phyloP scores from a whole-genome alignment of 768 basidiomycete genomes.

The Leccinum aurantiacum region DNA sequence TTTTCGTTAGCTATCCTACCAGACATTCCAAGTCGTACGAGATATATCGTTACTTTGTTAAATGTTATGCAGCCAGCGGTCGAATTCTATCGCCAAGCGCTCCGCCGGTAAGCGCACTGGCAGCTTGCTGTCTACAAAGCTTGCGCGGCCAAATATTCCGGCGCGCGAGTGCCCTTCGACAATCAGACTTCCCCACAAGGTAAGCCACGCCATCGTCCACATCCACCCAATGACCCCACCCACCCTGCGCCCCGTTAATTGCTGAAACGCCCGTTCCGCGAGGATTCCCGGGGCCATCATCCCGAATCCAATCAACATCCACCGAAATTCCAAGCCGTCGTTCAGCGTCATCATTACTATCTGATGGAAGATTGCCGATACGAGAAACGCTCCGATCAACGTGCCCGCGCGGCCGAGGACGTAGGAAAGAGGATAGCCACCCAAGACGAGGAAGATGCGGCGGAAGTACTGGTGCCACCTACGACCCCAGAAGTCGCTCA shows the following conservation, averaged over 20 bases:
- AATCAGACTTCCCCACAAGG: slow-evolving; percentile 24
- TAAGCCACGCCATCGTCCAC: slow-evolving; percentile 36
- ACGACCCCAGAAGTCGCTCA: slow-evolving; percentile 38
- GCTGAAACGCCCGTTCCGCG: slow-evolving; percentile 38
- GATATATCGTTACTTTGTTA: background rate
- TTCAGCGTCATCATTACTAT: slow-evolving; percentile 51
- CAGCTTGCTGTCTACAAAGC: slow-evolving; percentile 5
- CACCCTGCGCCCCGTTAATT: slow-evolving; percentile 27
- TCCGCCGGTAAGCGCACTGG: slow-evolving; percentile 14
- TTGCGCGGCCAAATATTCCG: slow-evolving; percentile 9
- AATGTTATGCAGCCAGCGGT: slow-evolving; percentile 13
- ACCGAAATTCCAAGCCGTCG: slow-evolving; percentile 41
- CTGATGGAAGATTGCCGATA: slow-evolving; percentile 59
- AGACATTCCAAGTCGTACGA: background rate
- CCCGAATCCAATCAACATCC: slow-evolving; percentile 50
- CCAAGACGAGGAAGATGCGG: slow-evolving; percentile 31
- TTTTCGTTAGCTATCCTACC: background rate
- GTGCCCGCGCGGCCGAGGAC: slow-evolving; percentile 49
- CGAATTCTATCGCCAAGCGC: slow-evolving; percentile 9
- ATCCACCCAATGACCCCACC: slow-evolving; percentile 33
- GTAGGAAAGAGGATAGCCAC: slow-evolving; percentile 29
- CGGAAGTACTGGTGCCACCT: slow-evolving; percentile 42
- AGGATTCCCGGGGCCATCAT: slow-evolving; percentile 53
- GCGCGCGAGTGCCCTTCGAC: slow-evolving; percentile 22
- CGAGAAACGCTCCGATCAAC: slow-evolving; percentile 54